Conservation (phyloP, 805 yeast genomes). For the Yueomyces sinensis region DNA sequence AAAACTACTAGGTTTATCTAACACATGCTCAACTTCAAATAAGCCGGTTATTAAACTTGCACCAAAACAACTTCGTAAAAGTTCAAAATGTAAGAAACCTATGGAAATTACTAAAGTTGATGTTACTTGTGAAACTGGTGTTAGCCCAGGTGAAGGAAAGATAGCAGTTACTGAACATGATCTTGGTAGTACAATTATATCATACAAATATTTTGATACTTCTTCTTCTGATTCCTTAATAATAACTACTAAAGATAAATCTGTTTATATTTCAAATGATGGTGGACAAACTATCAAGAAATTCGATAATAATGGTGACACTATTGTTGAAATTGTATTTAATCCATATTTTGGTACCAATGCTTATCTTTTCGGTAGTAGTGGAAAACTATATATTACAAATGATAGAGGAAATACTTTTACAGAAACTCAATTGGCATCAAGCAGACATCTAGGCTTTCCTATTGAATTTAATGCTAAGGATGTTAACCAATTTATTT, state of each 20-base stretch:
- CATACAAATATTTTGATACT: constrained; percentile 37
- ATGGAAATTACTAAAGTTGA: constrained; percentile 16
- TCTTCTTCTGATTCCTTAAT: constrained; percentile 52
- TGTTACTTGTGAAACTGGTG: constrained; percentile 11
- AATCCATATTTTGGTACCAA: constrained; percentile 34
- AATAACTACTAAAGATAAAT: constrained; percentile 38
- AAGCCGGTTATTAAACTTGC: constrained; percentile 4
- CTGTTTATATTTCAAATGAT: constrained; percentile 54
- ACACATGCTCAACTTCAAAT: constrained; percentile 8
- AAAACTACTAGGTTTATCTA: constrained; percentile 8
- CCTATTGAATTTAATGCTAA: constrained; percentile 51
- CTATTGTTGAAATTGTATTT: constrained; percentile 39
- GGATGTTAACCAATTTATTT: constrained; percentile 46
- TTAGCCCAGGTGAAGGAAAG: constrained; percentile 8
- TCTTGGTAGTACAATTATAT: constrained; percentile 38
- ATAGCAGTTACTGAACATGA: constrained; percentile 29
- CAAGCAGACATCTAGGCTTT: constrained; percentile 28
- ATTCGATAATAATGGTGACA: constrained; percentile 26
- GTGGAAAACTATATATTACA: constrained; percentile 42
- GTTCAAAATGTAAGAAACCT: constrained; percentile 14
- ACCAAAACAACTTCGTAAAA: constrained; percentile 9
- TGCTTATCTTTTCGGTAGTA: constrained; percentile 31
- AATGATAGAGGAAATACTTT: constrained; percentile 56
- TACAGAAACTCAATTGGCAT: constrained; percentile 34
- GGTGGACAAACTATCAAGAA: constrained; percentile 42